Evolutionary conservation across 2,329 filamentous ascomycete species (phyloP).

Genomic region (Penicillium expansum): DNA sequence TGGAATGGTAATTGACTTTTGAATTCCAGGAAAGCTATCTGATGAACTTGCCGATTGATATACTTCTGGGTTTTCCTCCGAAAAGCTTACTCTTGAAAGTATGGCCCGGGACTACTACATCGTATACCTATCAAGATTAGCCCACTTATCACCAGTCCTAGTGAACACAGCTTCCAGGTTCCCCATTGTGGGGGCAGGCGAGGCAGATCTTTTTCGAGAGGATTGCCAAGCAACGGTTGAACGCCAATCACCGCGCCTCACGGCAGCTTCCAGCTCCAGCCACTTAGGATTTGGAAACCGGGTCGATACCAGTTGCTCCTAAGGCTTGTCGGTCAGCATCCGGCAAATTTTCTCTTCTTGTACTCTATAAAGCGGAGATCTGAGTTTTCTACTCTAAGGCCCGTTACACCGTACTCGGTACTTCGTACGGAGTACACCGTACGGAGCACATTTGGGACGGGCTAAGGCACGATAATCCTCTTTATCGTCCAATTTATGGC

Average conservation of each 20-base stretch:
- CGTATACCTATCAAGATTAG: neutral
- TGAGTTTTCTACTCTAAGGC: conserved; percentile 9
- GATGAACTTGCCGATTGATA: conserved; percentile 1
- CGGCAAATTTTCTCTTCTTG: neutral
- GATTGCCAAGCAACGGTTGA: conserved; percentile 11
- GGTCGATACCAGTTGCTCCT: neutral
- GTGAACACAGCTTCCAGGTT: neutral
- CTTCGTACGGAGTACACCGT: neutral
- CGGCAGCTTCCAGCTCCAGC: neutral
- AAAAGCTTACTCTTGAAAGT: conserved; percentile 7
- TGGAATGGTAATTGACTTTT: conserved; percentile 13
- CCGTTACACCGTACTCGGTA: neutral
- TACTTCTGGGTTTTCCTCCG: neutral
- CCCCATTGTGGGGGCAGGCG: conserved; percentile 13
- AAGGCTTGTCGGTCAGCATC: conserved; percentile 13
- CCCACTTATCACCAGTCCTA: neutral
- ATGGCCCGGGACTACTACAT: neutral
- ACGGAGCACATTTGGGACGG: neutral
- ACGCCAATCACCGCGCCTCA: conserved; percentile 8
- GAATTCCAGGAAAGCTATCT: conserved; percentile 14
- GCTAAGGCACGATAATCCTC: neutral
- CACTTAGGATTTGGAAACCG: neutral
- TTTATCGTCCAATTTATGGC: neutral
- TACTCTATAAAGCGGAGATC: neutral
- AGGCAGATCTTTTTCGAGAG: conserved; percentile 7